Conservation (phyloP, 2,329 filamentous ascomycete species). For the Alternaria sp. region DNA sequence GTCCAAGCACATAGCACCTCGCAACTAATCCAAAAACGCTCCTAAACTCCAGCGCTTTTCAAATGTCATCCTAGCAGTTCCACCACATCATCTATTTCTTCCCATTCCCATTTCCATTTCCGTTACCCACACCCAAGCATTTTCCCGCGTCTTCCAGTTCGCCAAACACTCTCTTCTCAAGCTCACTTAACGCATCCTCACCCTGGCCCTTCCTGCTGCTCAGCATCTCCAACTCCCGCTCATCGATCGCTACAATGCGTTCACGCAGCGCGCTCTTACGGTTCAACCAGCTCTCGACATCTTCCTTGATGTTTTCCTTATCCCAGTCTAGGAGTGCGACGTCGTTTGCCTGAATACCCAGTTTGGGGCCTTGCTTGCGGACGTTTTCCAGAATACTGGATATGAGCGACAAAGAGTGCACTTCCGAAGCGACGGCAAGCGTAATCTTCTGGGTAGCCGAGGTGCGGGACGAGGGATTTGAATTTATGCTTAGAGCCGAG, state of each 20-base stretch:
- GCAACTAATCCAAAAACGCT: background rate
- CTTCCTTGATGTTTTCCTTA: conserved; percentile 73
- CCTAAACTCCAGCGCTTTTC: conserved; percentile 18
- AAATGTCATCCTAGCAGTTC: background rate
- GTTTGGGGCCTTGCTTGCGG: conserved; percentile 55
- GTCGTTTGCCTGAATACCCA: conserved; percentile 64
- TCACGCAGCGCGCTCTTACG: conserved; percentile 73
- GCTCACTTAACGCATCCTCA: conserved; percentile 56
- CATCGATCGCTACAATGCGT: conserved; percentile 75
- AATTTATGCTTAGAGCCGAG: conserved; percentile 76
- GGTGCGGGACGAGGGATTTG: conserved; percentile 29
- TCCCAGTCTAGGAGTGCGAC: conserved; percentile 82
- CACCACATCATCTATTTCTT: conserved; percentile 7
- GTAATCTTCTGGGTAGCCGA: conserved; percentile 66
- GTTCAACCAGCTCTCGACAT: conserved; percentile 83
- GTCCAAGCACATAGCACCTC: background rate
- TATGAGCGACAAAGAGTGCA: conserved; percentile 80
- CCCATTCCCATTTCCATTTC: conserved; percentile 17
- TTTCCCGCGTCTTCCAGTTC: conserved; percentile 48
- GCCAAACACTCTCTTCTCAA: conserved; percentile 77
- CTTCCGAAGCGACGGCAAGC: conserved; percentile 76
- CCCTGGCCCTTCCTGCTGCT: conserved; percentile 43
- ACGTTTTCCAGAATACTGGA: conserved; percentile 74
- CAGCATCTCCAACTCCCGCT: conserved; percentile 73
- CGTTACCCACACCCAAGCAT: conserved; percentile 45